Evolutionary conservation across 257 asterid species (phyloP).

Genomic region (Solanum pimpinellifolium): DNA sequence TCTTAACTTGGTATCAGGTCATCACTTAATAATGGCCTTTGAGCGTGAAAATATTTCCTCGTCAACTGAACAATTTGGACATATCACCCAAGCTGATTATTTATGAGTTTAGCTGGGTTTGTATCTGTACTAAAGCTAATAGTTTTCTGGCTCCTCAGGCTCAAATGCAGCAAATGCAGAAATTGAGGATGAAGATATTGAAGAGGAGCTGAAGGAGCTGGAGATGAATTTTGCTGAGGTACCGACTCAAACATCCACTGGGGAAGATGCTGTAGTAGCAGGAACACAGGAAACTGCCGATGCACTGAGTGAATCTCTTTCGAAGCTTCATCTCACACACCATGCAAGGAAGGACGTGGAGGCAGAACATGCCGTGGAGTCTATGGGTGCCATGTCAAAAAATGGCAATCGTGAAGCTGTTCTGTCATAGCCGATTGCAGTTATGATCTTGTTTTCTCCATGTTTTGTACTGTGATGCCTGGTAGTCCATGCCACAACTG

Average conservation of each 20-base stretch:
- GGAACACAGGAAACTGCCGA: slow-evolving; percentile 24
- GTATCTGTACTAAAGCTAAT: neutral
- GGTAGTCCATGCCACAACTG: neutral
- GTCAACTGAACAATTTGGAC: neutral
- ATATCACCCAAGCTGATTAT: neutral
- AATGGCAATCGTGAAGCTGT: slow-evolving; percentile 33
- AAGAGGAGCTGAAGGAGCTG: slow-evolving; percentile 51
- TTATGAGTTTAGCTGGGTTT: neutral
- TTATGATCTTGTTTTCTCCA: neutral
- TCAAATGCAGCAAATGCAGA: slow-evolving; percentile 20
- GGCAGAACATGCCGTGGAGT: neutral
- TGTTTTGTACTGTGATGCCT: neutral
- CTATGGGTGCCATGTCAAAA: neutral
- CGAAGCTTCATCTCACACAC: slow-evolving; percentile 35
- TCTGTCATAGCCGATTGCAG: neutral
- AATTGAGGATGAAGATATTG: slow-evolving; percentile 55
- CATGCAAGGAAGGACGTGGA: slow-evolving; percentile 6
- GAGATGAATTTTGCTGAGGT: slow-evolving; percentile 34
- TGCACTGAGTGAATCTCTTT: slow-evolving; percentile 36
- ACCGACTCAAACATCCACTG: slow-evolving; percentile 7
- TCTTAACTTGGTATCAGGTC: neutral
- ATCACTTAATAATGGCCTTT: neutral
- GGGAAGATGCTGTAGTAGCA: slow-evolving; percentile 1
- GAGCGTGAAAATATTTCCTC: neutral
- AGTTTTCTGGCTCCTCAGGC: slow-evolving; percentile 16